Percentiles rank a stretch among this genome's conserved stretches.
These are phyloP conservation scores for Coniella lustricola DNA, from an alignment of 2,329 filamentous ascomycete species.

Conservation along the genomic window DNA sequence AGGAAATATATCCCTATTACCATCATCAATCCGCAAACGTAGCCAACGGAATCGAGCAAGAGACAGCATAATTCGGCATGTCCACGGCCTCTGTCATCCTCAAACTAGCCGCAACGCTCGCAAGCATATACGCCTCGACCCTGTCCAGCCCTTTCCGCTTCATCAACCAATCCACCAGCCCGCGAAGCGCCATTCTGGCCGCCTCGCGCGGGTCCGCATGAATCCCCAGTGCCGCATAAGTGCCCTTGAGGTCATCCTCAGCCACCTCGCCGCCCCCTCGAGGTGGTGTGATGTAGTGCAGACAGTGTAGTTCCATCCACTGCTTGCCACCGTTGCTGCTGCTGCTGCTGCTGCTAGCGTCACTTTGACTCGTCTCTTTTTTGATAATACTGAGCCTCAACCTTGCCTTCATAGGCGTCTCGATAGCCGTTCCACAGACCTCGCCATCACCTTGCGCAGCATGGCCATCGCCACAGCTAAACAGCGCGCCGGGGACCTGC, in stretches of 20 bases:
- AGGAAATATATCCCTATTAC: not conserved
- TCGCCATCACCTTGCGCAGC: constrained; percentile 49
- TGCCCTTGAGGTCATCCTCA: constrained; percentile 33
- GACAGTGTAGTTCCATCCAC: constrained; percentile 29
- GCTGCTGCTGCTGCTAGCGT: too few species aligned
- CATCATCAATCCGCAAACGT: constrained; percentile 31
- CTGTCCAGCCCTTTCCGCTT: constrained; percentile 37
- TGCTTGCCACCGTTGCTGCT: too few species aligned
- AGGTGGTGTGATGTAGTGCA: constrained; percentile 38
- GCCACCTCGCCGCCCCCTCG: constrained; percentile 27
- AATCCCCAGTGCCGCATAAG: constrained; percentile 50
- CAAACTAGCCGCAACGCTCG: constrained; percentile 41
- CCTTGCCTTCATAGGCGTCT: constrained; percentile 43
- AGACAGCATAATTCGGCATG: constrained; percentile 46
- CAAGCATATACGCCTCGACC: constrained; percentile 45
- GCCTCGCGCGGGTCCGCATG: constrained; percentile 41
- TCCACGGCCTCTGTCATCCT: constrained; percentile 47
- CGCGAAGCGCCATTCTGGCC: constrained; percentile 38
- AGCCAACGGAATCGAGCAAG: constrained; percentile 40
- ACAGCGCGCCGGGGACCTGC: constrained; percentile 40
- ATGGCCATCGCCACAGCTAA: constrained; percentile 48
- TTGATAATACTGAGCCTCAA: constrained; percentile 42
- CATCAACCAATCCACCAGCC: constrained; percentile 42
- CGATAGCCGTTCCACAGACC: constrained; percentile 49
- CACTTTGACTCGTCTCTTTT: constrained; percentile 24